These are phyloP conservation scores for Pythium periplocum DNA, from an alignment of 352 stramenopile species.

Conservation along the genomic window DNA sequence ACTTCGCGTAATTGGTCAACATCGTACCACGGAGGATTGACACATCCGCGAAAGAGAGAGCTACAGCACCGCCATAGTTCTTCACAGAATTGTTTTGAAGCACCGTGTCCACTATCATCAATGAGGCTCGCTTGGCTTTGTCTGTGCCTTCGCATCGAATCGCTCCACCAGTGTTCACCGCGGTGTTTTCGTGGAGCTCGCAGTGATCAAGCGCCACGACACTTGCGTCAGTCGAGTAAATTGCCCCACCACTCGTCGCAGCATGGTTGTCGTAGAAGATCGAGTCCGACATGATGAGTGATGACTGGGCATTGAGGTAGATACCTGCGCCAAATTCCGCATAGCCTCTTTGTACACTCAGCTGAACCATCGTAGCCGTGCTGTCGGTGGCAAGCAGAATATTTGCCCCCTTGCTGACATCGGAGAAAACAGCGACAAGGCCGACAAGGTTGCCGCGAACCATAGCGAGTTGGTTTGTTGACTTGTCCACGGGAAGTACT, in stretches of 20 bases:
- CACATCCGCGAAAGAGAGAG: constrained; percentile 3
- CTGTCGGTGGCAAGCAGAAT: too few species aligned
- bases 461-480: too few species aligned
- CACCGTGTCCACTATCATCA: too few species aligned
- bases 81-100: too few species aligned
- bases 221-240: neutral
- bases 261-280: constrained; percentile 4
- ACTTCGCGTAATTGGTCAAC: constrained; percentile 5
- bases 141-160: too few species aligned
- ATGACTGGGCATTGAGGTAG: constrained; percentile 2
- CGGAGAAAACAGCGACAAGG: too few species aligned
- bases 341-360: too few species aligned
- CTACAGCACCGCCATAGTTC: constrained; percentile 5
- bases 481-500: too few species aligned
- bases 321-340: constrained; percentile 5
- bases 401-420: too few species aligned
- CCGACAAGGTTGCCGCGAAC: too few species aligned
- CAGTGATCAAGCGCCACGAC: constrained; percentile 4
- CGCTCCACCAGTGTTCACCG: constrained; percentile 1
- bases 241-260: constrained; percentile 2
- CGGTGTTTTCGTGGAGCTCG: constrained; percentile 7
- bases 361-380: too few species aligned
- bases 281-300: constrained; percentile 1
- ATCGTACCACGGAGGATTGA: neutral
- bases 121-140: too few species aligned